These are phyloP conservation scores for Medicago ruthenica DNA, from an alignment of 306 rosid species.

Conservation along the genomic window DNA sequence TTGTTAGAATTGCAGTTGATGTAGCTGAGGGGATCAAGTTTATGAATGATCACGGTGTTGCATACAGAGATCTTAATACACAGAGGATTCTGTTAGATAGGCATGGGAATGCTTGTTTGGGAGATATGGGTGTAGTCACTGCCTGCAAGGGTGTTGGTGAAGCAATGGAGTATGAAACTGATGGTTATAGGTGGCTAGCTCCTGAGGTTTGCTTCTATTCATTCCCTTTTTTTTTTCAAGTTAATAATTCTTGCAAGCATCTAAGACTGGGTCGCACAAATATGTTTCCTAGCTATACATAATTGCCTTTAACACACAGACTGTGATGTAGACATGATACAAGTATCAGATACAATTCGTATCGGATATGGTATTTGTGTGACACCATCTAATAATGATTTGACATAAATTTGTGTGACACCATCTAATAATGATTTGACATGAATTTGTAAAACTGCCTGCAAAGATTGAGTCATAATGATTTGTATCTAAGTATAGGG, in stretches of 20 bases:
- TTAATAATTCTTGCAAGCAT: conserved; percentile 34
- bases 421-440: no score
- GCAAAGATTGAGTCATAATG: no score
- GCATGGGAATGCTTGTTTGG: conserved; percentile 90
- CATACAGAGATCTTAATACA: conserved; percentile 82
- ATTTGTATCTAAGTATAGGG: no score
- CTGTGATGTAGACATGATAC: no score
- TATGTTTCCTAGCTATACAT: conserved; percentile 35
- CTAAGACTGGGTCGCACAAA: conserved; percentile 10
- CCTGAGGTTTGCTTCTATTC: conserved; percentile 79
- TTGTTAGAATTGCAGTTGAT: conserved; percentile 76
- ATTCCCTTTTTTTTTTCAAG: conserved; percentile 39
- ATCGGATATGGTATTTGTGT: no score
- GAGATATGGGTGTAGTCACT: conserved; percentile 86
- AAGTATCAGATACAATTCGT: no score
- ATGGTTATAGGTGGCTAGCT: conserved; percentile 97
- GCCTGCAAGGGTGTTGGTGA: conserved; percentile 86
- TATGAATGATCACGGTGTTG: conserved; percentile 83
- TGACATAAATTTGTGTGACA: no score
- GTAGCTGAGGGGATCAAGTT: conserved; percentile 93
- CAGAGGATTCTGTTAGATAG: conserved; percentile 85
- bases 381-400: no score
- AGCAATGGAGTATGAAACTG: conserved; percentile 91
- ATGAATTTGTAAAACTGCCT: no score
- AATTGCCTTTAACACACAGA: no score